These are phyloP conservation scores for Penicillium vulpinum DNA, from an alignment of 2,329 filamentous ascomycete genomes.

Conservation along the genomic window DNA sequence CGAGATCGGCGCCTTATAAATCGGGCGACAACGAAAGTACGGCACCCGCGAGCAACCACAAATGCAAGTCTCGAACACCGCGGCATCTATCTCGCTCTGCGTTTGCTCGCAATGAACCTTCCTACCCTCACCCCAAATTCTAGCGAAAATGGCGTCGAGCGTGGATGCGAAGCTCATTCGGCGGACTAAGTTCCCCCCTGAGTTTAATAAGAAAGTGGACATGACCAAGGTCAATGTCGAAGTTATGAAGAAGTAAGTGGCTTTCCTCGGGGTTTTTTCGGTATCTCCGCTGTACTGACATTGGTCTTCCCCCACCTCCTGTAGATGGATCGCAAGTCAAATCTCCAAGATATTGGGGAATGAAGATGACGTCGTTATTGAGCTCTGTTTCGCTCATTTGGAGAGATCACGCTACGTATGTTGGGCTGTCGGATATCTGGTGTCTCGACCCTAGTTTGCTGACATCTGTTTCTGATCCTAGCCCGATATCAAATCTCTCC, in stretches of 20 bases:
- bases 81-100: background rate
- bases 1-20: background rate
- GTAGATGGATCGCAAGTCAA: constrained; percentile 87
- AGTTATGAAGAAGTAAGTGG: constrained; percentile 88
- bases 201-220: constrained; percentile 95
- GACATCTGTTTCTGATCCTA: constrained; percentile 42
- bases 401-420: constrained; percentile 76
- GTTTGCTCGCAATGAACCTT: background rate
- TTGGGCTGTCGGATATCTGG: constrained; percentile 22
- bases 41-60: background rate
- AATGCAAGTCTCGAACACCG: background rate
- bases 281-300: constrained; percentile 14
- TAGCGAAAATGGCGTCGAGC: constrained; percentile 68
- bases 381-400: constrained; percentile 69
- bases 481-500: constrained; percentile 94
- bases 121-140: background rate
- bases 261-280: constrained; percentile 12
- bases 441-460: constrained; percentile 17
- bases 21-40: background rate
- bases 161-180: constrained; percentile 87
- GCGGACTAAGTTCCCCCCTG: constrained; percentile 88
- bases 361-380: constrained; percentile 94
- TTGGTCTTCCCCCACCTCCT: background rate
- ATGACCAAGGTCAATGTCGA: constrained; percentile 96
- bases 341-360: constrained; percentile 85